Base-by-base conservation (phyloP, 169 alveolate genomes). In the Plasmodium malariae region DNA sequence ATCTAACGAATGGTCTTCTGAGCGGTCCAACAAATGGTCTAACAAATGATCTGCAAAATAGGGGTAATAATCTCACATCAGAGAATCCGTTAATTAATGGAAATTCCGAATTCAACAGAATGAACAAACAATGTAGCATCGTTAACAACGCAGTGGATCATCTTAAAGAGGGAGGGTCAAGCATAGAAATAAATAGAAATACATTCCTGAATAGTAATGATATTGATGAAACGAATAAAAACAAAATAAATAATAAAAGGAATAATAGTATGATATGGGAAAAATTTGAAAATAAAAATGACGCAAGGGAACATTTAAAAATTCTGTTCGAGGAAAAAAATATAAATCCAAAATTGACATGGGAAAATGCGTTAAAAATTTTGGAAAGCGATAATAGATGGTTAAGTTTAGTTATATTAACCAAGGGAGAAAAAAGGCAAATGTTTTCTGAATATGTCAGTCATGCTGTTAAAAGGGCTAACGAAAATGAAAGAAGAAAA, bases 351-450 rank as follows among this genome's bases (percentile, higher is more conserved):
- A 92, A 92, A n/a, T 74, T 94, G 26, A 87, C 94, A 6, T 94
- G 96, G 96, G 96, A 94, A 17, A 43, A 88, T 36, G 94, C 96
- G 7, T 69, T 87, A 40, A 86, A 89, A 62, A 78, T 70, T 55
- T 62, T 94, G 45, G 96, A 94, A 63, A 40, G 71, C 6, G 93
- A 94, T 76, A 76, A 59, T 37, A 26, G 93, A 74, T 94, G 97
- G 97, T 67, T 48, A 48, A 87, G 86, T 85, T 93, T 94, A 45
- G 78, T 88, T 19, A 80, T 93, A 1, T 88, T 95, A 3, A 93
- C 97, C 14, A 92, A 92, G 34, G 97, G 97, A 4, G 97, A 95
- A 62, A 90, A 94, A 74, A 94, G 93, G 85, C 97, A 95, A 72
- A 63, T 93, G 12, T 95, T 95, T 57, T 91, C 95, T 30, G 97